Evolutionary conservation across 1,284 basidiomycete species (phyloP).

Genomic region (Rhodotorula glutinis): DNA sequence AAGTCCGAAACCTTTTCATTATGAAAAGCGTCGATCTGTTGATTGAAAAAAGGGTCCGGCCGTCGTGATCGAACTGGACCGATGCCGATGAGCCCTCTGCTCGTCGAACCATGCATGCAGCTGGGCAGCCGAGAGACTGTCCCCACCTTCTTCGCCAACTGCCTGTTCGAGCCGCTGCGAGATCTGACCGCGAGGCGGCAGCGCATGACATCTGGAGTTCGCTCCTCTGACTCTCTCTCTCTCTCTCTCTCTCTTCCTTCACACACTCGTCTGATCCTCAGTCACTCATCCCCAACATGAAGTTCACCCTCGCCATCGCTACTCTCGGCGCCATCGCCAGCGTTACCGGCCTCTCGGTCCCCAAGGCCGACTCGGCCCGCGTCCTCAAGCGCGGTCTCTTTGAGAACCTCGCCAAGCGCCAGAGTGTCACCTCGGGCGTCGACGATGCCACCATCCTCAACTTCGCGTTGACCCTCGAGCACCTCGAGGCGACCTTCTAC

Average conservation of each 20-base stretch:
- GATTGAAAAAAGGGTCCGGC: no score
- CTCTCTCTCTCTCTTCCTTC: background rate
- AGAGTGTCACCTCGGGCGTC: constrained; percentile 24
- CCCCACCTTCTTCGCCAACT: no score
- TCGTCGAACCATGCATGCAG: no score
- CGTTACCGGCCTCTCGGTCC: constrained; percentile 9
- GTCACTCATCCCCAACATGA: constrained; percentile 15
- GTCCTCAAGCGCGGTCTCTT: background rate
- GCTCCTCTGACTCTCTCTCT: background rate
- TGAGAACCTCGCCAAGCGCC: constrained; percentile 22
- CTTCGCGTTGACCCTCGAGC: constrained; percentile 62
- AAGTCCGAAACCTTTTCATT: no score
- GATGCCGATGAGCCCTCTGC: no score
- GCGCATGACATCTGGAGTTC: background rate
- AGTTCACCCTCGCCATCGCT: constrained; percentile 20
- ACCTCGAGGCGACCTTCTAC: constrained; percentile 67
- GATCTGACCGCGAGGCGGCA: background rate
- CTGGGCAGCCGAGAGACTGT: no score
- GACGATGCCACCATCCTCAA: constrained; percentile 24
- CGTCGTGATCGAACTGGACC: no score
- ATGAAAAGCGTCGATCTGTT: no score
- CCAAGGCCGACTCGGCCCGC: constrained; percentile 15
- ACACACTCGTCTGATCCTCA: background rate
- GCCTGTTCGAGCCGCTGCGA: no score
- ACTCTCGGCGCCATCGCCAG: constrained; percentile 14